Evolutionary conservation across 2,329 filamentous ascomycete genomes (phyloP), one percentile per base, ranked within the genome.

Genomic region (Elsinoe fawcettii): DNA sequence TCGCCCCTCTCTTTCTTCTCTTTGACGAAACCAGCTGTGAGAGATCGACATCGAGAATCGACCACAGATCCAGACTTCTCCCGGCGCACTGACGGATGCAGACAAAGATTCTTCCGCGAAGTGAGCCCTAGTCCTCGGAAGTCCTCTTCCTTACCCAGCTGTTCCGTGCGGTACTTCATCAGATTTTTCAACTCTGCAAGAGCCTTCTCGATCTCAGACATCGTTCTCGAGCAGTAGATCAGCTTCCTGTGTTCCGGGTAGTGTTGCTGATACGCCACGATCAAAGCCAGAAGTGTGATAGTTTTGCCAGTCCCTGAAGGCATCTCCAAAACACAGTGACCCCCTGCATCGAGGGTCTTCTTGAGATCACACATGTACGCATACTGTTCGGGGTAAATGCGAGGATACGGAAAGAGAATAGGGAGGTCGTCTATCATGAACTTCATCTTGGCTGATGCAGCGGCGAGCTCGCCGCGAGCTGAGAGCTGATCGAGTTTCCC

Each of bases 181-280:
- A 99, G 74, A 22, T 85, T 85, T 70, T 93, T 90, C 65, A 99
- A 71, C 72, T 99, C 93, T 8, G 89, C 88, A 55, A 99, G 74
- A 0, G 95, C 93, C 74, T 99, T 99, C 70, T 99, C 93, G 67
- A 99, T 99, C 75, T 99, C 93, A 36, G 93, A 99, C 91, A 99
- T 99, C 58, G 93, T 99, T 75, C 81, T 81, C 62, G 93, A 99
- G 77, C 93, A 99, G 74, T 99, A 99, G 57, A 99, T 96, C 54
- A 99, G 83, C 73, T 99, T 99, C 57, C 95, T 81, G 66, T 93
- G 89, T 69, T 96, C 90, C 2, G 91, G 90, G 66, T 92, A 91
- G 69, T 91, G 86, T 70, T 93, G 88, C 72, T 99, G 95, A 67
- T 99, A 99, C 41, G 93, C 92, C 58, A 99, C 85, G 67, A 99